Evolutionary conservation across 208 protist genomes (phyloP), one percentile per base, ranked within the genome.

Genomic region (Wallacemonas sp.): DNA sequence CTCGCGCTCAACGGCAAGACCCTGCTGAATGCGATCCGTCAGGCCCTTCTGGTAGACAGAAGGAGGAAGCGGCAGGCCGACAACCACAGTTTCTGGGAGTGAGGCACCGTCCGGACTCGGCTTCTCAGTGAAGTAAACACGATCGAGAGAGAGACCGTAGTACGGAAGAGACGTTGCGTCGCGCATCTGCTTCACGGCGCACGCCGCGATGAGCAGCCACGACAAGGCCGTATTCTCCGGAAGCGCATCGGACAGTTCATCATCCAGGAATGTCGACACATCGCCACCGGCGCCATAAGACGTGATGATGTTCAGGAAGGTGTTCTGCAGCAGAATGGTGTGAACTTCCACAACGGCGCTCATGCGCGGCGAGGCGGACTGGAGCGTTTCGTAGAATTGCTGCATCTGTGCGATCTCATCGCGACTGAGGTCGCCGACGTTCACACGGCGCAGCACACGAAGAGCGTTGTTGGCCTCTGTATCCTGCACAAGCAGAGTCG

Each of bases 401-500:
- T 67, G 59, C 10, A 63, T 65, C n/a, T 66, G 52, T 12, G 42
- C 62, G 19, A 85, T 68, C 19, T 81, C 81, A 9, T 33, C 57
- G 0, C 74, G 37, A 13, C 46, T 26, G 81, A 84, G 91, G 0
- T 72, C 75, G 2, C 68, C 65, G 5, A 91, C 71, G 62, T 81
- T 89, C 15, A 94, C 63, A 10, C 85, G 83, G 22, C 80, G 83
- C 44, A 94, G 66, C 37, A 94, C 86, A 19, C 81, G 75, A 10
- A 92, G 63, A 10, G 46, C 68, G 17, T 78, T 78, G 42, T 78
- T 71, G 26, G 72, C 70, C 34, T 83, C 81, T 0, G 76, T 87
- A 52, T 92, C 89, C 55, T 92, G 71, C 50, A 94, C 85, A 9
- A 94, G 85, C 17, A 94, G 66, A 0, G 89, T 94, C 19, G 89